These are phyloP conservation scores for Coemansia sp. DNA, from an alignment of 192 early-diverging fungal species.

Conservation along the genomic window DNA sequence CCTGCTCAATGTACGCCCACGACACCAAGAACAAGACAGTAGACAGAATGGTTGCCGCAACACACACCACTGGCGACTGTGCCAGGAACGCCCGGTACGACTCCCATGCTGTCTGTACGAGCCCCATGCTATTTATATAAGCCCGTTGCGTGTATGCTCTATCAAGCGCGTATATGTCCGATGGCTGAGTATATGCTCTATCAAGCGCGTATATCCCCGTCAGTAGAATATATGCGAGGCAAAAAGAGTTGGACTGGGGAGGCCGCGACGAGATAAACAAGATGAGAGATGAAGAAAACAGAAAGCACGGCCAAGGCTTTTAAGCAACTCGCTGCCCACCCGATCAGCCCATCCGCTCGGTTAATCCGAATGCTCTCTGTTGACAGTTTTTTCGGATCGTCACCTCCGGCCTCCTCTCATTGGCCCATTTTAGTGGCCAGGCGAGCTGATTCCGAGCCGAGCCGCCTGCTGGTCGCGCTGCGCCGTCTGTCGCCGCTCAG, in stretches of 20 bases:
- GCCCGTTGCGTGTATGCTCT: background rate
- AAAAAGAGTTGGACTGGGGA: background rate
- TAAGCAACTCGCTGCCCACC: background rate
- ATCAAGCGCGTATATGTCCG: background rate
- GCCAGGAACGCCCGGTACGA: slow-evolving; percentile 37
- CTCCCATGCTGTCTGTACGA: slow-evolving; percentile 32
- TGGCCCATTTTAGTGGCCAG: background rate
- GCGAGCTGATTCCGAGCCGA: background rate
- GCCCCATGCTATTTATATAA: slow-evolving; percentile 19
- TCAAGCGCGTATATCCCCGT: background rate
- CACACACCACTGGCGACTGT: slow-evolving; percentile 33
- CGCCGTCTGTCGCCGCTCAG: slow-evolving; percentile 22
- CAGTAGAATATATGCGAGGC: background rate
- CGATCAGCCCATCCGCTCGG: background rate
- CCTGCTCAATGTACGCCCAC: slow-evolving; percentile 55
- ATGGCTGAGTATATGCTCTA: background rate
- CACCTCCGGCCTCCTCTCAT: background rate
- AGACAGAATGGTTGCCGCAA: slow-evolving; percentile 21
- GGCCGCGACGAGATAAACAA: background rate
- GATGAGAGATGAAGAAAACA: slow-evolving; percentile 14
- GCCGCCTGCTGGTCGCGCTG: background rate
- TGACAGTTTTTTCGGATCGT: slow-evolving; percentile 5
- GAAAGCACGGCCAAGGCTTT: background rate
- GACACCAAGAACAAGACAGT: slow-evolving; percentile 32
- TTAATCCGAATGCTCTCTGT: background rate